A percentile compares a stretch with the other conserved stretches of the same genome.
Evolutionary conservation across 2,329 filamentous ascomycete species (phyloP).

Genomic region (Plectosphaerella cucumerina): DNA sequence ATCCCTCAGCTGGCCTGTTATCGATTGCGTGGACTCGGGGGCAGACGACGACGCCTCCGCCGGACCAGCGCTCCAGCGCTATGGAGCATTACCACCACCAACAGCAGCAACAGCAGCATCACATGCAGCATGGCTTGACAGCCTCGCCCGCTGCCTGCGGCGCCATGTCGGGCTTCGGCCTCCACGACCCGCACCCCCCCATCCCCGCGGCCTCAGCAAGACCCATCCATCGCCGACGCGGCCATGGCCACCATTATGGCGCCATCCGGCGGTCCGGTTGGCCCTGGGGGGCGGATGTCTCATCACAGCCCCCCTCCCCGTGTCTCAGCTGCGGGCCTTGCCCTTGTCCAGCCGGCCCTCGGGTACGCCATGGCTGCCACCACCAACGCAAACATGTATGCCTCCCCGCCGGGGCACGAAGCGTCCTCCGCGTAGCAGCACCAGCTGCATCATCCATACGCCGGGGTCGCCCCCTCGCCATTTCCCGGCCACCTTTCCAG

Average conservation of each 20-base stretch:
- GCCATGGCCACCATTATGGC: background rate
- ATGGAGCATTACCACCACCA: background rate
- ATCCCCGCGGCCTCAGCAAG: background rate
- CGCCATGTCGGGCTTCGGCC: background rate
- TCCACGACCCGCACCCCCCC: background rate
- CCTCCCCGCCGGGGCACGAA: too few relatives aligned
- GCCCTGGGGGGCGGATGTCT: background rate
- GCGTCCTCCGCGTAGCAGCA: too few relatives aligned
- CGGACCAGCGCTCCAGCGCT: background rate
- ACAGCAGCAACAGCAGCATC: background rate
- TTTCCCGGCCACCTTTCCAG: conserved; percentile 10
- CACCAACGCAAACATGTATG: too few relatives aligned
- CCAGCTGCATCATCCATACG: too few relatives aligned
- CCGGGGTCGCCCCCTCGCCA: too few relatives aligned
- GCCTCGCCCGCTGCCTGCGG: background rate
- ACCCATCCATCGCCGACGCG: background rate
- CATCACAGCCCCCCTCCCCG: background rate
- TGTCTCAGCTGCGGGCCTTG: background rate
- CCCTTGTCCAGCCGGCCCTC: background rate
- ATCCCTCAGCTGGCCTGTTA: background rate
- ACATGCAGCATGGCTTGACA: background rate
- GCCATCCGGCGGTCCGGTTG: background rate
- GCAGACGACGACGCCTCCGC: background rate
- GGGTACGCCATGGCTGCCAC: too few relatives aligned
- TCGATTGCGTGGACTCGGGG: background rate